Base-by-base conservation (phyloP, 148 eudicot genomes). In the Diospyros lotus region DNA sequence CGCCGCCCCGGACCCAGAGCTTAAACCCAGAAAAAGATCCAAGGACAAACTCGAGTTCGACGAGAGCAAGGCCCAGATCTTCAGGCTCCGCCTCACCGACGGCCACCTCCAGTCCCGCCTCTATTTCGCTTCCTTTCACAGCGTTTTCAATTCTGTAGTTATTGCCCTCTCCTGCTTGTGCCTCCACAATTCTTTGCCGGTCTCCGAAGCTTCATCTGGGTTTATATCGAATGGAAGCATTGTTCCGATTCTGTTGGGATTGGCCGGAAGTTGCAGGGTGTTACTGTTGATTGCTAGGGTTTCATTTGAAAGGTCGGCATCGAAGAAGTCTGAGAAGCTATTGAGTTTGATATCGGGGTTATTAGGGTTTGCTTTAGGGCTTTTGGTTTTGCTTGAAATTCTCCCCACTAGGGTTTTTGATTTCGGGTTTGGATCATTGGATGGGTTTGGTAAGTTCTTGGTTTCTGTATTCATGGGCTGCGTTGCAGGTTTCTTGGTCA, bases 41-140 rank as follows among this genome's bases (percentile, higher is more conserved):
- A 87, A 87, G 66, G 87, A 90, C 10, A 89, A 76, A 52, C 88
- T 91, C 58, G 97, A 91, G 77, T 96, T 96, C 72, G 98, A 96
- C 76, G 99, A 96, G 73, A 83, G 62, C 72, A 96, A 96, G 79
- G 99, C 99, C 67, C 99, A 96, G 97, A 96, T 96, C 98, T 93
- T 93, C 72, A 75, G 99, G 51, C 83, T 96, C 18, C 89, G 78
- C 46, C 91, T 96, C 85, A 85, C 84, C 77, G 93, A 93, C 75
- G 86, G 87, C n/a, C 98, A 89, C 46, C 80, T 96, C 45, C 77
- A 80, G 51, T 81, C 98, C 9, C 82, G 99, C 2, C 75, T 91
- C 48, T 89, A 80, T 80, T 93, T 73, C 76, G 86, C 80, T 54
- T 81, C 88, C 48, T 96, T 84, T 80, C 74, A 64, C 46, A 72